Conservation (phyloP, 2,329 filamentous ascomycete species). For the Geosmithia flava region DNA sequence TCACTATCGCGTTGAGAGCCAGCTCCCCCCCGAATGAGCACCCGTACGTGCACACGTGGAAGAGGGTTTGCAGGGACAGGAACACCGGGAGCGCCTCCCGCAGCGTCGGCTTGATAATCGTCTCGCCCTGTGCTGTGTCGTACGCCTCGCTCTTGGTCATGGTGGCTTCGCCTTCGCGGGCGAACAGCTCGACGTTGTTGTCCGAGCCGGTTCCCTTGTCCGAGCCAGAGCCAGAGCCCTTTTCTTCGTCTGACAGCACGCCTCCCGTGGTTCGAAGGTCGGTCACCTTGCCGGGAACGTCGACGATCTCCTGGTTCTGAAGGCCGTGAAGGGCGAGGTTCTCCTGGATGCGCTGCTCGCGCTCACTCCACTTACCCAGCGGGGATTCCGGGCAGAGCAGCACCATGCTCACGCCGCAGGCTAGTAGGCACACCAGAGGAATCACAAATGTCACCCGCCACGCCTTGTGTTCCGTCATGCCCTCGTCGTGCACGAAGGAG, state of each 20-base stretch:
- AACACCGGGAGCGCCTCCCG: slow-evolving; percentile 30
- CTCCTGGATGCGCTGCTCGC: slow-evolving; percentile 44
- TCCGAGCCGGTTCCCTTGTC: background rate
- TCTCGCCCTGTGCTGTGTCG: slow-evolving; percentile 39
- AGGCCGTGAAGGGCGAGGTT: slow-evolving; percentile 34
- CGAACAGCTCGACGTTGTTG: background rate
- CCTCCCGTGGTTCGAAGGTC: slow-evolving; percentile 19
- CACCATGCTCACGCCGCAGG: slow-evolving; percentile 55
- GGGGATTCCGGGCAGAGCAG: slow-evolving; percentile 72
- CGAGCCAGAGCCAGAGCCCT: background rate
- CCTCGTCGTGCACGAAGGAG: slow-evolving; percentile 48
- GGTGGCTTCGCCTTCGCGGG: slow-evolving; percentile 4
- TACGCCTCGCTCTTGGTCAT: slow-evolving; percentile 38
- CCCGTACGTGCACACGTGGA: slow-evolving; percentile 43
- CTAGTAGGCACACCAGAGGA: slow-evolving; percentile 63
- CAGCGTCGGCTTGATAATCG: slow-evolving; percentile 42
- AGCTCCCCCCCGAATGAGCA: slow-evolving; percentile 53
- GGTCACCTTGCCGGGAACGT: slow-evolving; percentile 35
- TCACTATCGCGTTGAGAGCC: slow-evolving; percentile 47
- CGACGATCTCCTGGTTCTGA: slow-evolving; percentile 25
- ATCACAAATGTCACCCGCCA: slow-evolving; percentile 82
- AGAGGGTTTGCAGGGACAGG: slow-evolving; percentile 40
- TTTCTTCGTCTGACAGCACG: slow-evolving; percentile 21
- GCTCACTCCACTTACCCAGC: slow-evolving; percentile 68
- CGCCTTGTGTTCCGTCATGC: slow-evolving; percentile 53